A percentile compares a stretch with the other conserved stretches of the same genome.
Conservation (phyloP, 2,329 filamentous ascomycete species). For the Nakataea oryzae region DNA sequence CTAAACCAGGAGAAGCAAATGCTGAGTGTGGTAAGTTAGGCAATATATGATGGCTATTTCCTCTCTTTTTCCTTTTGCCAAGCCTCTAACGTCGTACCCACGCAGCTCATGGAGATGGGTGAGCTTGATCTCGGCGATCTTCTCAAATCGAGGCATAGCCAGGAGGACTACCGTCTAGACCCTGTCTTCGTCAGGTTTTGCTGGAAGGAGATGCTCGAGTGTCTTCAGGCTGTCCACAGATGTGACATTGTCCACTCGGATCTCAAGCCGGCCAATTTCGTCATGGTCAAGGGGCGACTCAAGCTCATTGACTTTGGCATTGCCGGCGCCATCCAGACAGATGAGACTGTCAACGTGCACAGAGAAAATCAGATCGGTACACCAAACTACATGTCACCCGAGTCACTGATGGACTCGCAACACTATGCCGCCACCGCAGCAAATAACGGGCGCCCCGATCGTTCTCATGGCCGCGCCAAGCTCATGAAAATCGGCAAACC, state of each 20-base stretch:
- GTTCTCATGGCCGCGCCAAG: slow-evolving; percentile 41
- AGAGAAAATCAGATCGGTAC: slow-evolving; percentile 92
- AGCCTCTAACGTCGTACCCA: background rate
- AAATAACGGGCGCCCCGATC: slow-evolving; percentile 27
- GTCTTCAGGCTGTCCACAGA: slow-evolving; percentile 78
- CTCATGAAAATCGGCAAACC: slow-evolving; percentile 95
- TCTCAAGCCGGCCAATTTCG: slow-evolving; percentile 93
- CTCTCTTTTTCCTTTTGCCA: background rate
- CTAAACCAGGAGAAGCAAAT: slow-evolving; percentile 86
- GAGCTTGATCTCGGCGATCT: slow-evolving; percentile 88
- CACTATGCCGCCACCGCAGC: slow-evolving; percentile 26
- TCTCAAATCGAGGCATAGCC: slow-evolving; percentile 61
- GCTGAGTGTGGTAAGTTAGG: slow-evolving; percentile 62
- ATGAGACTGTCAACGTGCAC: slow-evolving; percentile 95
- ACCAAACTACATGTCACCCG: slow-evolving; percentile 97
- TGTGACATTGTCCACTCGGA: slow-evolving; percentile 94
- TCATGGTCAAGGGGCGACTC: slow-evolving; percentile 77
- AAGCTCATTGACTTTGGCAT: slow-evolving; percentile 99
- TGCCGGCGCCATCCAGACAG: slow-evolving; percentile 89
- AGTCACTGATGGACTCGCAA: slow-evolving; percentile 83
- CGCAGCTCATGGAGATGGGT: slow-evolving; percentile 91
- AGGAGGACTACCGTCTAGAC: slow-evolving; percentile 68
- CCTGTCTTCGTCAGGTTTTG: slow-evolving; percentile 90
- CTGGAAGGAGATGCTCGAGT: slow-evolving; percentile 99
- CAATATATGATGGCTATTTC: background rate